Base-by-base conservation (phyloP, 768 basidiomycete species). In the Auricularia auricula-judae region DNA sequence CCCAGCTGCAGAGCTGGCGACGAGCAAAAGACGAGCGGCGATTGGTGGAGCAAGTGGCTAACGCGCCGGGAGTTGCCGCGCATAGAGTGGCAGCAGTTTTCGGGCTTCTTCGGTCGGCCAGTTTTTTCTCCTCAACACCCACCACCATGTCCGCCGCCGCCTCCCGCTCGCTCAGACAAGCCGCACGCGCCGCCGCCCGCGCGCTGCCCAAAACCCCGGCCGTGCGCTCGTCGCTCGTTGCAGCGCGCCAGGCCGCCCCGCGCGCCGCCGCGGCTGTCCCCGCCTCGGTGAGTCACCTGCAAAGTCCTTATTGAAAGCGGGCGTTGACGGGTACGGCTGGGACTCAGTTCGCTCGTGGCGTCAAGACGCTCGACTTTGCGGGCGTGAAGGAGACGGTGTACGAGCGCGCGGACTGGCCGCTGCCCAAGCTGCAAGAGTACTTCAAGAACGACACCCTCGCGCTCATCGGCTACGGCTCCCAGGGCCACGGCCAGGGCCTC, bases 371-470 rank as follows among this genome's bases (percentile, higher is more conserved):
- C 71, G 89, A 96, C 82, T 97, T 98, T 78, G 94, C 95, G 63
- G 95, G 94, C 71, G 87, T 88, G 66, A 84, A 93, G 73, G 94
- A 98, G 80, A 84, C 84, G 67, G 91, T 98, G 58, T 98, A 95
- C 73, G 95, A 98, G 80, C 91, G 92, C 68, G 84, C 83, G 70
- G 97, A 99, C 84, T 99, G 97, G 97, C 97, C 97, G 42, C 80
- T 96, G 67, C 86, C 93, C 67, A 98, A 92, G 80, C 87, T 99
- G 74, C 96, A 98, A 76, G 94, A 98, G 76, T 99, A 96, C 84
- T 97, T 99, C 85, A 98, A 98, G 79, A 90, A 98, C 74, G 97
- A 99, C 78, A 98, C 95, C 69, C 91, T 99, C 64, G 96, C 96
- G 67, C 86, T 99, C 78, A 98, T 98, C 71, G 97, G 97, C 66